Evolutionary conservation across 2,329 filamentous ascomycete genomes (phyloP).

Genomic region (Claviceps paspali): DNA sequence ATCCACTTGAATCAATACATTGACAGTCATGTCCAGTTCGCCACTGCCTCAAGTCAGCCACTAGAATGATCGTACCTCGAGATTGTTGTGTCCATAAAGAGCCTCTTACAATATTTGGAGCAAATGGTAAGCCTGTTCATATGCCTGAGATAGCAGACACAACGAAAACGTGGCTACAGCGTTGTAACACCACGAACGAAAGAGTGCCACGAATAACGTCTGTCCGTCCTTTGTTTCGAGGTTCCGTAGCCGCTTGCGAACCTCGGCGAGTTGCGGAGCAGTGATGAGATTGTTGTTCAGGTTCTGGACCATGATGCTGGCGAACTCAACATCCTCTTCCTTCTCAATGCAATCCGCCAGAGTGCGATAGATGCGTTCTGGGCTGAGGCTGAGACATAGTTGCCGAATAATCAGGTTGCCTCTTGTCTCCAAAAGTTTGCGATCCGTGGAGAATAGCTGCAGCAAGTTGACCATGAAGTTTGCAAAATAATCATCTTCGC

Average conservation of each 20-base stretch:
- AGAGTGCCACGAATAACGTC: conserved; percentile 84
- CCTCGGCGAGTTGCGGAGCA: conserved; percentile 79
- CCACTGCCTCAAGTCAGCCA: conserved; percentile 41
- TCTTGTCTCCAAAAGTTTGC: conserved; percentile 75
- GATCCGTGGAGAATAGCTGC: conserved; percentile 88
- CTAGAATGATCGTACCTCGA: not conserved
- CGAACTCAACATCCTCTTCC: conserved; percentile 96
- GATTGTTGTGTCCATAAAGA: not conserved
- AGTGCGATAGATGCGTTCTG: conserved; percentile 89
- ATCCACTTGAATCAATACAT: conserved; percentile 96
- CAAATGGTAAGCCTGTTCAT: conserved; percentile 93
- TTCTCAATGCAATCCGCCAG: conserved; percentile 93
- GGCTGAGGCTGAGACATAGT: conserved; percentile 79
- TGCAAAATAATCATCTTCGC: conserved; percentile 92
- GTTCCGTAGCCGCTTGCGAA: conserved; percentile 80
- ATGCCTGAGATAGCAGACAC: conserved; percentile 88
- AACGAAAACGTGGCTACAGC: conserved; percentile 94
- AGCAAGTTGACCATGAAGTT: conserved; percentile 97
- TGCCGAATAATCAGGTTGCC: conserved; percentile 96
- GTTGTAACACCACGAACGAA: conserved; percentile 97
- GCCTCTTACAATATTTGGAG: conserved; percentile 74
- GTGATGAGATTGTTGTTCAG: conserved; percentile 98
- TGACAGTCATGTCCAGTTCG: conserved; percentile 96
- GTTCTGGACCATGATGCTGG: conserved; percentile 98
- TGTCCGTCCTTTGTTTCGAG: conserved; percentile 91